Percentiles rank a stretch among this genome's conserved stretches.
Evolutionary conservation across 2,329 filamentous ascomycete genomes (phyloP).

Genomic region (Pestalotiopsis sp.): DNA sequence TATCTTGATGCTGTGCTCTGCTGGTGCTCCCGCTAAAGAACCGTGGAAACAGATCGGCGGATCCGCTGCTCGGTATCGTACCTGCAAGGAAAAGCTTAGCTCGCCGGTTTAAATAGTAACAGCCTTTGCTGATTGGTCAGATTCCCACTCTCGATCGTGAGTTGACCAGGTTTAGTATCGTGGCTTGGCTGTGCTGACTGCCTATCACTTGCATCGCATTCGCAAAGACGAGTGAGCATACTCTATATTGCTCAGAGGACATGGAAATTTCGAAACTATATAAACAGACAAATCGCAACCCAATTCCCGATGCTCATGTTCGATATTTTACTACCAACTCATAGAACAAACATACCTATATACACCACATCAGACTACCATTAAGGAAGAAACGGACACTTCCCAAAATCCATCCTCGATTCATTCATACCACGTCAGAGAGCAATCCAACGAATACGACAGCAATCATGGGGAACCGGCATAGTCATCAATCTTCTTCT

Average conservation of each 20-base stretch:
- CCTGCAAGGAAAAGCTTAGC: not conserved
- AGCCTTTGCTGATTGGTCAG: not conserved
- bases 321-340: not conserved
- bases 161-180: not conserved
- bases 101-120: not conserved
- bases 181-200: not conserved
- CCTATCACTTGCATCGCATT: not conserved
- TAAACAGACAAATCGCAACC: not conserved
- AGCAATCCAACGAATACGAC: not conserved
- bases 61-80: not conserved
- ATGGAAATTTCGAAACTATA: not conserved
- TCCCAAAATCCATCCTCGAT: not conserved
- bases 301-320: not conserved
- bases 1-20: not conserved
- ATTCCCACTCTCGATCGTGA: not conserved
- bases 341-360: not conserved
- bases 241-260: not conserved
- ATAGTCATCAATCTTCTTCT: not conserved
- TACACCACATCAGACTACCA: not conserved
- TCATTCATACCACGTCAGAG: not conserved
- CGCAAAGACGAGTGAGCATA: not conserved
- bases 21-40: not conserved
- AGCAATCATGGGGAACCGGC: slow-evolving; percentile 2
- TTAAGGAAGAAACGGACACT: too few relatives aligned
- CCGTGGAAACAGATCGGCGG: not conserved